These are phyloP conservation scores for Psilocybe tampanensis DNA, from an alignment of 768 basidiomycete species.

Conservation along the genomic window DNA sequence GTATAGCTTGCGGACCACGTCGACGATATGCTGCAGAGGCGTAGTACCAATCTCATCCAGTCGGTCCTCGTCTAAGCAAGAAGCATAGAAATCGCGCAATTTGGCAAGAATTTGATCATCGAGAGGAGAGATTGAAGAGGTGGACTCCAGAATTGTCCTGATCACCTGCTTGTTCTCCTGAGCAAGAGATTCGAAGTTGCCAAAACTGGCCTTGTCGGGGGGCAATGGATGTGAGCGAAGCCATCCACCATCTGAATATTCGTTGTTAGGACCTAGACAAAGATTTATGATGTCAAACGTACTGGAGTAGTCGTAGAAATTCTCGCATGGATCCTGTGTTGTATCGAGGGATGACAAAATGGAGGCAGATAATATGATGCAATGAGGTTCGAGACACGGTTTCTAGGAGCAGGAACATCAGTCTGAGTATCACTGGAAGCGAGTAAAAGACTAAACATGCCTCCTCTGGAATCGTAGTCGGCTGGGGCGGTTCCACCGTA, in stretches of 20 bases:
- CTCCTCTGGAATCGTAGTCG: conserved; percentile 56
- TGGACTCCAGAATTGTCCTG: conserved; percentile 65
- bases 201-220: conserved; percentile 75
- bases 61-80: conserved; percentile 80
- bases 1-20: conserved; percentile 62
- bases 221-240: conserved; percentile 81
- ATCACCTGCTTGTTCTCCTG: conserved; percentile 81
- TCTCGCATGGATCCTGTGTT: conserved; percentile 89
- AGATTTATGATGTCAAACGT: conserved; percentile 34
- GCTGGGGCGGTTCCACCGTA: conserved; percentile 42
- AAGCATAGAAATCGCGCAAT: conserved; percentile 71
- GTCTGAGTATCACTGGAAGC: neutral
- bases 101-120: conserved; percentile 64
- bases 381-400: conserved; percentile 75
- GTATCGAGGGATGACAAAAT: conserved; percentile 83
- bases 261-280: neutral
- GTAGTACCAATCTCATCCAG: conserved; percentile 72
- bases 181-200: conserved; percentile 71
- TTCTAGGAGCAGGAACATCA: conserved; percentile 39
- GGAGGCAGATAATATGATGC: conserved; percentile 80
- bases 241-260: conserved; percentile 82
- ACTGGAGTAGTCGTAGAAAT: conserved; percentile 95
- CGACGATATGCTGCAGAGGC: conserved; percentile 71
- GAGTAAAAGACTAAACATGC: conserved; percentile 28
- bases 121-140: conserved; percentile 31